Evolutionary conservation across 345 rosid species (phyloP), one percentile per base, ranked within the genome.

Genomic region (Geranium rotundifolium): DNA sequence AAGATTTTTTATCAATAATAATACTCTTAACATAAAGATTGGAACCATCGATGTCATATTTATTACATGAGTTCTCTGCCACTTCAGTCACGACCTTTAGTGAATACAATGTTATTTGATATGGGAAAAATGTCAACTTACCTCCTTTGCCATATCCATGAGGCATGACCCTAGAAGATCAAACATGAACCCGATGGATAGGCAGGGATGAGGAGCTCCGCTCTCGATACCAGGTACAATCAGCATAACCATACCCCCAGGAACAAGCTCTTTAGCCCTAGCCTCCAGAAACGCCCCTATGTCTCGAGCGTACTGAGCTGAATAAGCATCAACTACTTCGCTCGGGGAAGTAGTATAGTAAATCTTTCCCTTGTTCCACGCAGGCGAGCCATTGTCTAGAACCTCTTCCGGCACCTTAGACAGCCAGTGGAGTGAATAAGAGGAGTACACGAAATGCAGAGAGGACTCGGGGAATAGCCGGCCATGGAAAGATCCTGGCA

Each of bases 351-450:
- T 55, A 17, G 27, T 23, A 23, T 23, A 23, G 27, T 23, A 23
- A 23, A 23, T 23, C 27, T 2, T 23, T 23, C 27, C 81, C 58
- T 72, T 79, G 67, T 81, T 79, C 75, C 72, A 81, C 0, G 81
- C 79, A n/a, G 70, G 70, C 14, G 83, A 79, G 29, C 49, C 71
- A 60, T 56, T 60, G 20, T 76, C 81, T 39, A 72, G 27, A 30
- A 81, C 54, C 56, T 74, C 77, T 23, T 61, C 69, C 5, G 85
- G 85, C 70, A 74, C 69, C 59, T 62, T 68, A 7, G 79, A 70
- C 8, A 81, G 75, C 85, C 82, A 81, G 34, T 76, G 85, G 17
- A 80, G 63, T n/a, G 85, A 72, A 3, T 27, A 70, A 13, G 71
- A 1, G n/a, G 73, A 46, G 49, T 75, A 66, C 12, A 23, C 27